Evolutionary conservation across 169 alveolate genomes (phyloP), one percentile per base, ranked within the genome.

Genomic region (Eimeria necatrix): DNA sequence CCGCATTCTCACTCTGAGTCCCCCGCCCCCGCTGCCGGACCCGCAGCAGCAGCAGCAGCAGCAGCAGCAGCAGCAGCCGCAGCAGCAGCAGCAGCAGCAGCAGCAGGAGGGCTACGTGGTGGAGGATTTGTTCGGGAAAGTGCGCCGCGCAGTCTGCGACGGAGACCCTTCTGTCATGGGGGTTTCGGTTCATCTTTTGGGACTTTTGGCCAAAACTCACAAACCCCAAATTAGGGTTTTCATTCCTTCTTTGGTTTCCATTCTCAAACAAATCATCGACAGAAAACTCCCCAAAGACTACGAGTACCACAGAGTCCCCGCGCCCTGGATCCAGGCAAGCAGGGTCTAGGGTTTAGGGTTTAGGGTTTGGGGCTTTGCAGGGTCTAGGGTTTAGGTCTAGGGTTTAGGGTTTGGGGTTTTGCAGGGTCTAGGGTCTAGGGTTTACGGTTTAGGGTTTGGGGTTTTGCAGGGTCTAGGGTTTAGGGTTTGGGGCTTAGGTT

Each of bases 291-390:
- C 99, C 59, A 96, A 98, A 88, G 99, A 98, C 64, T 99, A 96
- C 95, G 99, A 99, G 91, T 99, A 99, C 95, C 99, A 98, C 94
- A 95, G 99, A 60, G 97, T 99, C 87, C 99, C 99, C 32, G 99
- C 99, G 10, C 99, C 99, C n/a, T 99, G 99, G 99, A 96, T 98
- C 64, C 98, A 99, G 97, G 98, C 98, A 49, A 97, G 97, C 56
- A 92, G 46, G 7, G 18, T n/a, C 68, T 18, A 22, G 64, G 60
- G 78, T 89, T 89, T 46, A 2, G 81, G 53, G 53, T 32, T 52
- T 51, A n/a, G 22, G 52, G 61, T 84, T 84, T 32, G 1, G 48
- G 52, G 22, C 4, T 52, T n/a, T n/a, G n/a, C n/a, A 2, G 53
- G 24, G 20, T 20, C 8, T 85, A 81, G 95, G 52, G 68, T 10